Percentiles rank a stretch among this genome's conserved stretches.
Evolutionary conservation across 768 basidiomycete genomes (phyloP).

Genomic region (Dacryopinax spathularia): DNA sequence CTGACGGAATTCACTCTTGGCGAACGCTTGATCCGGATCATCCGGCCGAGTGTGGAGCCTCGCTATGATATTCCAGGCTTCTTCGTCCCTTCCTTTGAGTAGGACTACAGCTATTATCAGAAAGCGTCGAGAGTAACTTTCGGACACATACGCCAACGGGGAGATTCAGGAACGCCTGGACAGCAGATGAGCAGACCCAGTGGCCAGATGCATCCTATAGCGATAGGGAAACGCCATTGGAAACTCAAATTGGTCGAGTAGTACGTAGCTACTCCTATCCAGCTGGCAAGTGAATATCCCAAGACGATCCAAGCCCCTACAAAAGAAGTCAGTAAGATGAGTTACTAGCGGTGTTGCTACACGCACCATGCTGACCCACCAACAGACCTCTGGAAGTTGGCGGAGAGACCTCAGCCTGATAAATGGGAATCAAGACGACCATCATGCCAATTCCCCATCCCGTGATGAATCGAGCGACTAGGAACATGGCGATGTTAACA

Average conservation of each 20-base stretch:
- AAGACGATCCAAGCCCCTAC: not conserved
- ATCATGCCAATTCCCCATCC: conserved; percentile 3
- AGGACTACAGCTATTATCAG: not conserved
- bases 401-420: not conserved
- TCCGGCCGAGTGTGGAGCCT: not conserved
- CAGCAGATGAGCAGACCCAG: not conserved
- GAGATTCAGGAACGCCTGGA: not conserved
- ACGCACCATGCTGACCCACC: not conserved
- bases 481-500: conserved; percentile 2
- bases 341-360: not conserved
- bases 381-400: not conserved
- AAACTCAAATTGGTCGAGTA: not conserved
- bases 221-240: not conserved
- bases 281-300: not conserved
- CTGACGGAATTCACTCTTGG: not conserved
- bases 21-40: not conserved
- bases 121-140: not conserved
- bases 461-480: not conserved
- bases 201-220: not conserved
- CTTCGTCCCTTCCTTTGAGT: not conserved
- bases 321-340: not conserved
- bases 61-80: not conserved
- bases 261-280: not conserved
- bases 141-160: not conserved
- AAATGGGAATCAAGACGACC: not conserved